Evolutionary conservation across 352 stramenopile genomes (phyloP), one percentile per base, ranked within the genome.

Genomic region (Phytophthora pinifolia): DNA sequence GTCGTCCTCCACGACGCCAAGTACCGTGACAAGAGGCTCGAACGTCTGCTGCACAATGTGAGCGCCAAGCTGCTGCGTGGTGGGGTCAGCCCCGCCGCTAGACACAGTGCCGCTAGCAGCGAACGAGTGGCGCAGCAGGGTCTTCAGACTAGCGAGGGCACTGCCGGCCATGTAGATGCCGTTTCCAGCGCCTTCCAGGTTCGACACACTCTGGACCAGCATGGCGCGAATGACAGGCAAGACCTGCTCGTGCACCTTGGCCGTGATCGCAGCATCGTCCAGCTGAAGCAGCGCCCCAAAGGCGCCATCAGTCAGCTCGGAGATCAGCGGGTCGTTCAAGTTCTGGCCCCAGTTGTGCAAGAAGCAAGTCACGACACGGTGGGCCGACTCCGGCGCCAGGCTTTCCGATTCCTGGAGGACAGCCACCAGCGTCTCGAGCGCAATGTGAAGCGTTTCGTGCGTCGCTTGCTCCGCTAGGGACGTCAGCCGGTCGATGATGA

Each of bases 391-490:
- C 9, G 78, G 41, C 10, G 54, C 48, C 17, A 87, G 36, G 6
- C 42, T 44, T 13, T 73, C 62, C 1, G 74, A 67, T 50, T 90
- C 80, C 46, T 90, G 80, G 13, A 89, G 62, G 25, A 89, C 71
- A 1, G 88, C 77, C 3, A 92, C 79, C 15, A 92, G 46, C 6
- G 83, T 92, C 54, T 91, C 83, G 0, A 91, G 63, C 25, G 82
- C 77, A 44, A 91, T 89, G 43, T 93, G 83, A 4, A 93, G 65
- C 18, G 80, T 92, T 54, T 93, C 83, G 2, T 76, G 67, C 6
- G 74, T 85, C 18, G 83, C 73, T 14, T 76, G 68, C 22, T 83
- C 65, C 3, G 79, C 72, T 9, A 93, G 37, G 33, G 78, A 76
- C 4, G 76, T 78, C 30, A 93, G 48, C 2, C 79, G 79, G 3